Evolutionary conservation across 148 eudicot species (phyloP).

Genomic region (Pouteria glomerata): DNA sequence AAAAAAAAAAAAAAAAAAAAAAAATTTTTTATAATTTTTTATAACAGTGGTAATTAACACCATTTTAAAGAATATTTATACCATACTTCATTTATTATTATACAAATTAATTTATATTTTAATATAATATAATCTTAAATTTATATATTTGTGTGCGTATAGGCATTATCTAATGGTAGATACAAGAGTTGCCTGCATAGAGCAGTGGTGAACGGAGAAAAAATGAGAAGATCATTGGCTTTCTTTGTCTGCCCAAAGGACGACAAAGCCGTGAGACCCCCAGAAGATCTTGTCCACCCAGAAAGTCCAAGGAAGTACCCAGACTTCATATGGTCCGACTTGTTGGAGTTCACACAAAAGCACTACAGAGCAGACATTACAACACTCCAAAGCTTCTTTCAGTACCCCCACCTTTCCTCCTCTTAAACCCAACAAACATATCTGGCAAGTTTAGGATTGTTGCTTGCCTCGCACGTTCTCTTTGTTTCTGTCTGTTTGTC

Average conservation of each 20-base stretch:
- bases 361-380: conserved; percentile 39
- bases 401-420: conserved; percentile 24
- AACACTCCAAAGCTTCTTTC: conserved; percentile 34
- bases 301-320: conserved; percentile 34
- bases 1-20: too few relatives aligned
- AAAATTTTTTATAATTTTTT: too few relatives aligned
- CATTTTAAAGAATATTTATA: too few relatives aligned
- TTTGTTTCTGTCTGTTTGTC: too few relatives aligned
- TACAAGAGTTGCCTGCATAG: too few relatives aligned
- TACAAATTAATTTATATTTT: too few relatives aligned
- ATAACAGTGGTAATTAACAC: too few relatives aligned
- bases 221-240: conserved; percentile 32
- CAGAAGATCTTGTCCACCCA: conserved; percentile 25
- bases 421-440: background rate
- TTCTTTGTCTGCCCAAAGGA: conserved; percentile 36
- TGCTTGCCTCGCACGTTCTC: background rate
- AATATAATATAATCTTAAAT: too few relatives aligned
- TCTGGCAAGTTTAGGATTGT: background rate
- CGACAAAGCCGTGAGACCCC: conserved; percentile 42
- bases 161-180: conserved; percentile 36
- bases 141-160: background rate
- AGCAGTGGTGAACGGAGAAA: conserved; percentile 40
- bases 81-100: too few relatives aligned
- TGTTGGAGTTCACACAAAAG: conserved; percentile 39
- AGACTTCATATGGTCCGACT: conserved; percentile 35